Conservation (phyloP, 495 filamentous ascomycete species). For the Xylaria nigripes region DNA sequence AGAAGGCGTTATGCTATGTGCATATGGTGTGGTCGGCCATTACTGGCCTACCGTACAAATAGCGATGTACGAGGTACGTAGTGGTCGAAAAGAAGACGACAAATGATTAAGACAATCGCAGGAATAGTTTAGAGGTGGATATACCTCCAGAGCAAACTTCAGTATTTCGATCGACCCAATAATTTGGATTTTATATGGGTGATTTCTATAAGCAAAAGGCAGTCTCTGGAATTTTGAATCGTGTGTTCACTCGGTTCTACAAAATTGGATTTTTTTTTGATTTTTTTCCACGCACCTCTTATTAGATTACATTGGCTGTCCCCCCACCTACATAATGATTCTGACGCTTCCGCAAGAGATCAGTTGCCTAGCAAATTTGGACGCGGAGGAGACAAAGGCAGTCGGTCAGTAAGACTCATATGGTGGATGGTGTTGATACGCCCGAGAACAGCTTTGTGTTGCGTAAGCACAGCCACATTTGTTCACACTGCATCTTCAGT, state of each 20-base stretch:
- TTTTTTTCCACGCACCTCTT: not conserved
- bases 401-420: not conserved
- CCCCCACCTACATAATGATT: not conserved
- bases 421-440: not conserved
- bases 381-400: not conserved
- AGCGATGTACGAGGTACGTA: slow-evolving; percentile 8
- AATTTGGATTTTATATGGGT: not conserved
- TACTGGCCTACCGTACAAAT: not conserved
- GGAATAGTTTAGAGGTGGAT: slow-evolving; percentile 6
- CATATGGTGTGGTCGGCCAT: not conserved
- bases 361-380: not conserved
- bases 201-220: not conserved
- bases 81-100: not conserved
- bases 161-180: slow-evolving; percentile 1
- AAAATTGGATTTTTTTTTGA: not conserved
- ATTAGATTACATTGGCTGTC: not conserved
- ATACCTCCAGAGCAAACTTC: slow-evolving; percentile 9
- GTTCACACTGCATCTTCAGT: slow-evolving; percentile 9
- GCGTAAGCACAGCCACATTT: slow-evolving; percentile 11
- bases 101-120: not conserved
- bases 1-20: not conserved
- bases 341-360: not conserved
- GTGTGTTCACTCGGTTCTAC: slow-evolving; percentile 5
- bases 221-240: not conserved
- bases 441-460: not conserved